A percentile compares a stretch with the other conserved stretches of the same genome.
Conservation (phyloP, 371 early-diverging fungal genomes). For the Apophysomyces variabilis region DNA sequence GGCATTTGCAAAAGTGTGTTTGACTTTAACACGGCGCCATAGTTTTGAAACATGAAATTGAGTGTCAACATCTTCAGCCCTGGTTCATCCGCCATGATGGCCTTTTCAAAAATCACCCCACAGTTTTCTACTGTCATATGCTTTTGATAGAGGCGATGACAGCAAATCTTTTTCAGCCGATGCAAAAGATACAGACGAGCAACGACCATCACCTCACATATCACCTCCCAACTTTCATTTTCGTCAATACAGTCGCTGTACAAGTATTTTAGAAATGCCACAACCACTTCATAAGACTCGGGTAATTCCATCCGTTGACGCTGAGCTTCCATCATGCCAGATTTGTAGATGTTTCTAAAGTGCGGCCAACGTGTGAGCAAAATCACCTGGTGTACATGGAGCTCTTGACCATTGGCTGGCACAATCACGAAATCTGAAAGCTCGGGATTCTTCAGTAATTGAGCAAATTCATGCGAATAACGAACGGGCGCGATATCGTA, state of each 20-base stretch:
- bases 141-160: slow-evolving; percentile 50
- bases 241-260: slow-evolving; percentile 68
- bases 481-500: slow-evolving; percentile 57
- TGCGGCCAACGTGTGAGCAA: slow-evolving; percentile 77
- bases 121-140: slow-evolving; percentile 58
- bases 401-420: slow-evolving; percentile 48
- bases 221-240: slow-evolving; percentile 46
- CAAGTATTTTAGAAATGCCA: slow-evolving; percentile 65
- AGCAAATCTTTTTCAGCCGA: slow-evolving; percentile 65
- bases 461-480: slow-evolving; percentile 52
- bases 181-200: slow-evolving; percentile 68
- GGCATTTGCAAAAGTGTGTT: slow-evolving; percentile 56
- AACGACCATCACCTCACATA: slow-evolving; percentile 64
- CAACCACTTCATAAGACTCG: slow-evolving; percentile 61
- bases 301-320: slow-evolving; percentile 60
- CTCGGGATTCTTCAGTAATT: slow-evolving; percentile 61
- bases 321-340: slow-evolving; percentile 71
- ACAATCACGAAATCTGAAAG: slow-evolving; percentile 66
- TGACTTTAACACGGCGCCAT: slow-evolving; percentile 59
- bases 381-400: slow-evolving; percentile 69
- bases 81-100: slow-evolving; percentile 57
- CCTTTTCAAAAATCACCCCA: slow-evolving; percentile 62
- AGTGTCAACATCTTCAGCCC: slow-evolving; percentile 58
- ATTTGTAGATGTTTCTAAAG: slow-evolving; percentile 64
- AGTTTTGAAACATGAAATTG: slow-evolving; percentile 61